These are phyloP conservation scores for Pseudogymnoascus sp. DNA, from an alignment of 2,329 filamentous ascomycete genomes.

Conservation along the genomic window DNA sequence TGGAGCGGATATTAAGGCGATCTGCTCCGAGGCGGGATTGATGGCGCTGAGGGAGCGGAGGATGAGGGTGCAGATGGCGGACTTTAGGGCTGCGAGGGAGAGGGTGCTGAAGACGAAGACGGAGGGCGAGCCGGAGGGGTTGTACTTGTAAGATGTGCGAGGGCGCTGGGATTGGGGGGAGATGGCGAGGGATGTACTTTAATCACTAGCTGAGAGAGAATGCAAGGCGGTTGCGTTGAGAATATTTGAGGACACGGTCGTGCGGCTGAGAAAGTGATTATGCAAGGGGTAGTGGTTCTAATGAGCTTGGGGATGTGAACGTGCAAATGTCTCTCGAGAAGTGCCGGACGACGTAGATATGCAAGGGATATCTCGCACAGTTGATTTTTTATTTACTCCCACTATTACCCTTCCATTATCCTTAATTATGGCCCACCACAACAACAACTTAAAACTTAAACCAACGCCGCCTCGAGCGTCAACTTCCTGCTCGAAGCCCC, in stretches of 20 bases:
- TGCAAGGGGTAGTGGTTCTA: not conserved
- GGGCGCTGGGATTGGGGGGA: not conserved
- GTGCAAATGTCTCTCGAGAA: not conserved
- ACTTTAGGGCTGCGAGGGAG: conserved; percentile 88
- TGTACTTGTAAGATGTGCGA: conserved; percentile 74
- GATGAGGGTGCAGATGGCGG: conserved; percentile 98
- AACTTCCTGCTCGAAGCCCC: conserved; percentile 25
- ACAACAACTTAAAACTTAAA: not conserved
- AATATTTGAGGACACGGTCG: not conserved
- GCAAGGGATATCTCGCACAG: not conserved
- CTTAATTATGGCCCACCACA: not conserved
- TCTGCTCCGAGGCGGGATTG: conserved; percentile 93
- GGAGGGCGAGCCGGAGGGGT: conserved; percentile 92
- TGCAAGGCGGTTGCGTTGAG: conserved; percentile 2
- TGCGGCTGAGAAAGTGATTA: not conserved
- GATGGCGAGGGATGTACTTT: conserved; percentile 2
- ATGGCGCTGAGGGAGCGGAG: conserved; percentile 88
- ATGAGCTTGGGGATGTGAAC: not conserved
- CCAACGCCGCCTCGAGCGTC: conserved; percentile 20
- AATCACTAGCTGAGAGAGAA: conserved; percentile 6
- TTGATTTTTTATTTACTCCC: not conserved
- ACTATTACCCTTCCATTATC: not conserved
- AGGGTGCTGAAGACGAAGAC: conserved; percentile 97
- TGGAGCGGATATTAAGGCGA: conserved; percentile 97
- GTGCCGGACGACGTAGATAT: not conserved